Conservation (phyloP, 2,329 filamentous ascomycete genomes). For the Daldinia sp. region DNA sequence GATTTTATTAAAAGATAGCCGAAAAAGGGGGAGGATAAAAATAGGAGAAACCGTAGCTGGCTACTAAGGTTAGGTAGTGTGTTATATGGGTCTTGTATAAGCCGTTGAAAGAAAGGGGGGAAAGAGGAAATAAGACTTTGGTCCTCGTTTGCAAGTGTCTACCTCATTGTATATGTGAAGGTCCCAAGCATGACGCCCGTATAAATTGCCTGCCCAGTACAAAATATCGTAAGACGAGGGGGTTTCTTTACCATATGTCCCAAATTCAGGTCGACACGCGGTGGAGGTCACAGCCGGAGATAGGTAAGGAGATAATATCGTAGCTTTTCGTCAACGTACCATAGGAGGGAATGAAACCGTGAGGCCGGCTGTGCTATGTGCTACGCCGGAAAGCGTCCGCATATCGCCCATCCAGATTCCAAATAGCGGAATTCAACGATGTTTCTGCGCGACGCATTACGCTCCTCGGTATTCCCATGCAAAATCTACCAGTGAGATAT, state of each 20-base stretch:
- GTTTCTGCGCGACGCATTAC: neutral
- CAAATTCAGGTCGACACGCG: neutral
- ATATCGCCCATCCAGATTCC: neutral
- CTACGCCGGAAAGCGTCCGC: neutral
- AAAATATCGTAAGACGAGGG: no score
- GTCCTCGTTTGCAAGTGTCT: neutral
- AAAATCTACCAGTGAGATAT: neutral
- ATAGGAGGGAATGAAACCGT: neutral
- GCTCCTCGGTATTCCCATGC: neutral
- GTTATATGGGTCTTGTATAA: neutral
- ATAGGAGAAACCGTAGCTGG: neutral
- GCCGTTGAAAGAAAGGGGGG: neutral
- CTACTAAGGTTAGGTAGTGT: no score
- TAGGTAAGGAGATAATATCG: neutral
- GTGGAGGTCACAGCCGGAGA: neutral
- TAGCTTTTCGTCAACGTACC: neutral
- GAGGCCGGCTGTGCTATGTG: neutral
- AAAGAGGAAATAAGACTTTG: neutral
- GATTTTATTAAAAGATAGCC: neutral
- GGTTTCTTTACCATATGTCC: neutral
- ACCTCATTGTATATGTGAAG: neutral
- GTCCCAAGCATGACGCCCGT: no score
- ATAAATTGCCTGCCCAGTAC: no score
- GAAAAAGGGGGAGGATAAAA: neutral
- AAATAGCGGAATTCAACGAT: neutral